Base-by-base conservation (phyloP, 441 rosid genomes). In the Jatropha podagrica region DNA sequence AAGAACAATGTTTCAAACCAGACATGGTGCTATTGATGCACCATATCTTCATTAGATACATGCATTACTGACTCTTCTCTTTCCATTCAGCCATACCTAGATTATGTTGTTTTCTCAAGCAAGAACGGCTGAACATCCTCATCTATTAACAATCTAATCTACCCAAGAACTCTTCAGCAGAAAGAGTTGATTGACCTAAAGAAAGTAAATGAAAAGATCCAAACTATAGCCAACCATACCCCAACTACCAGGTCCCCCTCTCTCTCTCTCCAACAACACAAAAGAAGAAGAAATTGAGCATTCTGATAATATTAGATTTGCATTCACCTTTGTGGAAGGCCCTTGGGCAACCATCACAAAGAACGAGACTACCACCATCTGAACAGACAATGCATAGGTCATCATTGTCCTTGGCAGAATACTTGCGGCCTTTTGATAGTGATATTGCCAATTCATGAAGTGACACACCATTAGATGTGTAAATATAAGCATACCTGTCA, bases 341-440 rank as follows among this genome's bases (percentile, higher is more conserved):
- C 92, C 99, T 88, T 65, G 99, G 96, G 85, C 97, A 95, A 81
- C 97, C 97, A 90, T 90, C 96, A 84, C 97, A 91, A 60, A 85
- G 88, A 82, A 91, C 55, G 76, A 91, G 93, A 82, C 81, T 86
- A 67, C 93, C 93, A 69, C 90, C 95, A 91, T 92, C 97, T 40
- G 96, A 91, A 85, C 98, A 93, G 81, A 90, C 87, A 72, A 88
- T 88, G 90, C 98, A 92, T 64, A 89, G 81, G 81, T 91, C 85
- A 81, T 91, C 92, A 83, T 90, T 91, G 76, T 89, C 98, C 87
- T 84, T 89, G 74, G 90, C 83, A 79, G 96, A 92, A 81, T 81
- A 91, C 77, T 78, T 88, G 74, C 86, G 89, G 76, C 90, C 93
- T 85, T 85, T 92, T 26, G 99, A 91, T 77, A 95, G 88, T 80